Percentiles rank a stretch among this genome's conserved stretches.
These are phyloP conservation scores for Colletotrichum theobromicola DNA, from an alignment of 2,329 filamentous ascomycete genomes.

Conservation along the genomic window DNA sequence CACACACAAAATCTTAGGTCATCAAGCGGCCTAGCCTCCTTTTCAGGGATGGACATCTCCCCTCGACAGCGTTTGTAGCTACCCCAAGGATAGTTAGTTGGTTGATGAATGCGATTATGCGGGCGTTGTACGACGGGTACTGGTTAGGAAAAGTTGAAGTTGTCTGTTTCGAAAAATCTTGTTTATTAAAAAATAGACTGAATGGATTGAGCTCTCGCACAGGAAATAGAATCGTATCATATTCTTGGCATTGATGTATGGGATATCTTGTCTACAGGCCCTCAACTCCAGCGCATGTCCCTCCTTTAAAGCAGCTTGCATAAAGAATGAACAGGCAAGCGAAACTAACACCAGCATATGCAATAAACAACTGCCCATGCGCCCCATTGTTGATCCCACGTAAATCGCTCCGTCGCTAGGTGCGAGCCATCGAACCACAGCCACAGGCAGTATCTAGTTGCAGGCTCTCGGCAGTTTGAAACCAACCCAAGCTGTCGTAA, in stretches of 20 bases:
- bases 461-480: not conserved
- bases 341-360: conserved; percentile 7
- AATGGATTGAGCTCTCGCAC: not conserved
- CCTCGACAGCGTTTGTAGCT: not conserved
- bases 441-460: not conserved
- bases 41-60: not conserved
- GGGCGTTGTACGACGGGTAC: conserved; percentile 5
- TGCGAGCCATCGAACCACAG: not conserved
- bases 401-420: conserved; percentile 6
- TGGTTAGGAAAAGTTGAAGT: conserved; percentile 16
- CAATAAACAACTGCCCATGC: not conserved
- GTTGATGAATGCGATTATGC: conserved; percentile 4
- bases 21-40: not conserved
- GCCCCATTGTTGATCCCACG: not conserved
- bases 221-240: not conserved
- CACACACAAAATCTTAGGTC: not conserved
- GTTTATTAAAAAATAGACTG: not conserved
- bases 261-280: conserved; percentile 14
- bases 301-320: not conserved
- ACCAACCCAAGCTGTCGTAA: not conserved
- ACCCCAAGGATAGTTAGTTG: not conserved
- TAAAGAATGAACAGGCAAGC: not conserved
- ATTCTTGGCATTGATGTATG: not conserved
- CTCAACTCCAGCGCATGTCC: not conserved
- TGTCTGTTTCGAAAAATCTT: not conserved